phyloP scores from a whole-genome alignment of 2,329 filamentous ascomycete genomes.

The Pestalotiopsis sp. region DNA sequence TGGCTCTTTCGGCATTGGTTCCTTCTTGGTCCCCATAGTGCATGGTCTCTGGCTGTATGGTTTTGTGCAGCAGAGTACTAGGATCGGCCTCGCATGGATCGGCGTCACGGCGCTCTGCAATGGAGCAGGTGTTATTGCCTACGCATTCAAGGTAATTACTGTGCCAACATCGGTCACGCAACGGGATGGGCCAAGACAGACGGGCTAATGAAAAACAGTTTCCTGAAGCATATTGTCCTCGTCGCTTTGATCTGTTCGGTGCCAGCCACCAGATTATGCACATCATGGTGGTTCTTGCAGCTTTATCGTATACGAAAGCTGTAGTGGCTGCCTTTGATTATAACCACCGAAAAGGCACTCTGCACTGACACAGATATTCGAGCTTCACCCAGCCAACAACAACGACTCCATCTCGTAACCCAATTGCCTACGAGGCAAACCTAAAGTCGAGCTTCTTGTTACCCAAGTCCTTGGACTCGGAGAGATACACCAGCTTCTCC shows the following conservation, averaged over 20 bases:
- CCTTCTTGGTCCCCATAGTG: constrained; percentile 40
- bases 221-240: constrained; percentile 45
- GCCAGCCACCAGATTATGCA: constrained; percentile 54
- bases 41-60: constrained; percentile 38
- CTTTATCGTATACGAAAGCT: constrained; percentile 36
- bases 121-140: constrained; percentile 38
- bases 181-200: background rate
- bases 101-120: constrained; percentile 39
- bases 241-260: constrained; percentile 47
- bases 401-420: too few species aligned
- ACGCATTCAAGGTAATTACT: constrained; percentile 33
- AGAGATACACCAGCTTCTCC: constrained; percentile 51
- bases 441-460: constrained; percentile 47
- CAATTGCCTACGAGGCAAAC: constrained; percentile 30
- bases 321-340: constrained; percentile 26
- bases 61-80: constrained; percentile 33
- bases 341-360: background rate
- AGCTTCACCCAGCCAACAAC: background rate
- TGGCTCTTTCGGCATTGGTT: constrained; percentile 39
- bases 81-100: constrained; percentile 44
- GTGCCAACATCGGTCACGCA: background rate
- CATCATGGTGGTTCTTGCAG: constrained; percentile 45
- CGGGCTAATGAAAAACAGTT: constrained; percentile 29
- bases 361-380: background rate
- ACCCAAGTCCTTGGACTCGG: constrained; percentile 43